phyloP scores from a whole-genome alignment of 441 rosid species.

The Macaranga tanarius region DNA sequence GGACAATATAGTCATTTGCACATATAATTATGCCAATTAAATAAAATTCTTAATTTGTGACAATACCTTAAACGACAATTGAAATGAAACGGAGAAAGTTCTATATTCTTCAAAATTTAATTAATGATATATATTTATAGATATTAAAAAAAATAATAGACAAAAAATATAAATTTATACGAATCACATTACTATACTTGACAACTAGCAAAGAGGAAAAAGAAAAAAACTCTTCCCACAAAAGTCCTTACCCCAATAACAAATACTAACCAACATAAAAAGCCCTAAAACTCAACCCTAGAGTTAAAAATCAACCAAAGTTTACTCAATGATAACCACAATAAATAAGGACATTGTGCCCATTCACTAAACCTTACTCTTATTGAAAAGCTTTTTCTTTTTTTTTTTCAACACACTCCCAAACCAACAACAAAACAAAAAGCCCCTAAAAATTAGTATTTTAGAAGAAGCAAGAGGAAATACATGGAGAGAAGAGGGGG shows the following conservation, averaged over 20 bases:
- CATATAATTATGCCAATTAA: too few species aligned
- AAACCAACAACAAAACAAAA: not conserved
- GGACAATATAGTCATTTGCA: too few species aligned
- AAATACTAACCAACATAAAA: slow-evolving; percentile 8
- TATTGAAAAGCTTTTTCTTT: not conserved
- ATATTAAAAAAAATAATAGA: too few species aligned
- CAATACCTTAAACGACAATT: too few species aligned
- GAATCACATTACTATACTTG: not conserved
- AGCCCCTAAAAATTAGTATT: slow-evolving; percentile 10
- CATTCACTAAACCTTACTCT: slow-evolving; percentile 10
- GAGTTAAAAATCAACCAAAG: slow-evolving; percentile 34
- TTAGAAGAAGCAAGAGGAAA: not conserved
- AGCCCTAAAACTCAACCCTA: slow-evolving; percentile 29
- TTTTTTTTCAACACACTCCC: not conserved
- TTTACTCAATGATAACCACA: slow-evolving; percentile 26
- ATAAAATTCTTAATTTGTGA: too few species aligned
- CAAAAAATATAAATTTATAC: too few species aligned
- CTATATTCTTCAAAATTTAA: too few species aligned
- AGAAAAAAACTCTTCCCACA: not conserved
- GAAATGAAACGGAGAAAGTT: too few species aligned
- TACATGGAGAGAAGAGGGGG: not conserved
- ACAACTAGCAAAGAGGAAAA: not conserved
- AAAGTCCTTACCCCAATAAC: not conserved
- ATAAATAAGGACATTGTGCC: slow-evolving; percentile 27
- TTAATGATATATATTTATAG: too few species aligned